phyloP scores from a whole-genome alignment of 345 rosid species.

The Eucalyptus curtisii region DNA sequence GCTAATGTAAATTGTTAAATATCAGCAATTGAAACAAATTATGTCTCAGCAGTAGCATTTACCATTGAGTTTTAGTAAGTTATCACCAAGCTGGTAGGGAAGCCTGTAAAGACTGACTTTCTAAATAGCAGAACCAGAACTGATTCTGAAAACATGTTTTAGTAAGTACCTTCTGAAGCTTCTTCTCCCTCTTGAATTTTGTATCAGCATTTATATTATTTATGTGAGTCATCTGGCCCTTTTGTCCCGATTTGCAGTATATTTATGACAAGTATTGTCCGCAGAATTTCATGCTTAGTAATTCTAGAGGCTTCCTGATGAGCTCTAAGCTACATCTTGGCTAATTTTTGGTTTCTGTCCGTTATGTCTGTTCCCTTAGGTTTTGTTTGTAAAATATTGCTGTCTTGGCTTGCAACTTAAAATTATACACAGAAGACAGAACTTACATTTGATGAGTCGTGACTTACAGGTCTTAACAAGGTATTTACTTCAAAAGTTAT shows the following conservation, averaged over 20 bases:
- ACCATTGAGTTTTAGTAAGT: background rate
- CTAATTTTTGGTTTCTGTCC: background rate
- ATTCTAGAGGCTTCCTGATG: background rate
- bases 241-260: background rate
- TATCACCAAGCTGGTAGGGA: background rate
- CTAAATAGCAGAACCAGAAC: background rate
- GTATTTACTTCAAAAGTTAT: slow-evolving; percentile 60
- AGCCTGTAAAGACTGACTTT: background rate
- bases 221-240: background rate
- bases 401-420: background rate
- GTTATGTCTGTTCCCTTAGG: background rate
- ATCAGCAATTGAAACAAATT: background rate
- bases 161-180: background rate
- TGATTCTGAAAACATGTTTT: background rate
- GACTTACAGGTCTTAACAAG: slow-evolving; percentile 64
- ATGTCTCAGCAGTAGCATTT: background rate
- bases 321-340: background rate
- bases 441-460: background rate
- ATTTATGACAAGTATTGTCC: background rate
- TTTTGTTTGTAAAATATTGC: background rate
- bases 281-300: background rate
- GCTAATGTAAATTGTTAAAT: background rate
- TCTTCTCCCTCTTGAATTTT: background rate
- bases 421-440: background rate
- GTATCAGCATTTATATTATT: background rate